phyloP scores from a whole-genome alignment of 768 basidiomycete species.

The Scleroderma citrinum region DNA sequence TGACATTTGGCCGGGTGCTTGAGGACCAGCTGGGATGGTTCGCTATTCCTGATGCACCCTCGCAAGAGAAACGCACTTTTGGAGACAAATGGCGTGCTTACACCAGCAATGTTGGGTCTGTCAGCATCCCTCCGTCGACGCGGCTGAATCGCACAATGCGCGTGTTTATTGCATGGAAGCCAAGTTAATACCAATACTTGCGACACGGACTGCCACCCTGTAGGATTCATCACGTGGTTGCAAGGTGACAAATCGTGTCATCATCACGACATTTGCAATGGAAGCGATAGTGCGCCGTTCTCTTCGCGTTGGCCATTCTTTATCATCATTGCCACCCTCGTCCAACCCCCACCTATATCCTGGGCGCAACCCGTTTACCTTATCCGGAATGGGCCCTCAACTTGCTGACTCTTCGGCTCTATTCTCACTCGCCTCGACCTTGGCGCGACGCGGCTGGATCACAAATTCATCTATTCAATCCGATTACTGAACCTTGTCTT shows the following conservation, averaged over 20 bases:
- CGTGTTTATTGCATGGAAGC: conserved; percentile 57
- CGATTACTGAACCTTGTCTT: background rate
- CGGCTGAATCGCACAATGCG: conserved; percentile 50
- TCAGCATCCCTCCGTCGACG: conserved; percentile 7
- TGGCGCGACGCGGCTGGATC: background rate
- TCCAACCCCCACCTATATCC: background rate
- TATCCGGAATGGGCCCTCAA: background rate
- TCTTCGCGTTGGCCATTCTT: too few relatives aligned
- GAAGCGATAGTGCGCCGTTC: background rate
- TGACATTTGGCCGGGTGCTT: conserved; percentile 39
- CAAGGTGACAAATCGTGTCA: background rate
- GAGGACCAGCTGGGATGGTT: conserved; percentile 48
- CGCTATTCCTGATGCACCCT: conserved; percentile 33
- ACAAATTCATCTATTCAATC: background rate
- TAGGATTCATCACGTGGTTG: too few relatives aligned
- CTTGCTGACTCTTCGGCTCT: too few relatives aligned
- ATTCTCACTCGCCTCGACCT: background rate
- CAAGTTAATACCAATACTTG: too few relatives aligned
- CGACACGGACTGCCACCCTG: too few relatives aligned
- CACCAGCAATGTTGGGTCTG: background rate
- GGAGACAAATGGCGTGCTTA: conserved; percentile 48
- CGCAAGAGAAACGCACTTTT: conserved; percentile 50
- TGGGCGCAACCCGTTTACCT: background rate
- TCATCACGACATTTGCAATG: background rate
- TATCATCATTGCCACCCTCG: too few relatives aligned